These are phyloP conservation scores for Meredithiella fracta DNA, from an alignment of 2,329 filamentous ascomycete species.

Conservation along the genomic window DNA sequence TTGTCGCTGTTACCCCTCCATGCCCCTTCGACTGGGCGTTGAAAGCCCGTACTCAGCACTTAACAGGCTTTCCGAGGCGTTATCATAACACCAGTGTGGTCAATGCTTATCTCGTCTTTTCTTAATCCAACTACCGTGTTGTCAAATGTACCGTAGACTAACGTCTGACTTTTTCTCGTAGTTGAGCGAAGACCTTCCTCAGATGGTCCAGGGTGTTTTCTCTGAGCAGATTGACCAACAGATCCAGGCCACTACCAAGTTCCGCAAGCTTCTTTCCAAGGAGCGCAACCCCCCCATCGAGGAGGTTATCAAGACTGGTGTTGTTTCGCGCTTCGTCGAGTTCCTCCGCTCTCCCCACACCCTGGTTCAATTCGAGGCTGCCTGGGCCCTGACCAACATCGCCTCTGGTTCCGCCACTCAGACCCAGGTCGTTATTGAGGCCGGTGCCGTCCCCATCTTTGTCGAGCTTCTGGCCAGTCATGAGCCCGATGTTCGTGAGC, in stretches of 20 bases:
- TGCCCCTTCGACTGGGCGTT: neutral
- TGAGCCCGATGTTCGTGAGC: slow-evolving; percentile 93
- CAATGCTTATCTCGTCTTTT: slow-evolving; percentile 2
- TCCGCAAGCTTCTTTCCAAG: slow-evolving; percentile 94
- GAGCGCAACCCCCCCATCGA: slow-evolving; percentile 98
- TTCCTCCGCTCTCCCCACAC: slow-evolving; percentile 97
- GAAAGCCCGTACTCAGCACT: neutral
- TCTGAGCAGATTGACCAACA: slow-evolving; percentile 97
- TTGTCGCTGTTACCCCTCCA: slow-evolving; percentile 11
- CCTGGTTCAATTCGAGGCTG: slow-evolving; percentile 95
- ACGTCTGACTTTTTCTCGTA: slow-evolving; percentile 23
- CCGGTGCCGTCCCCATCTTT: slow-evolving; percentile 94
- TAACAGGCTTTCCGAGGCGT: neutral
- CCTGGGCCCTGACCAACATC: slow-evolving; percentile 98
- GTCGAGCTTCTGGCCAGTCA: slow-evolving; percentile 90
- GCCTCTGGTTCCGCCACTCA: slow-evolving; percentile 92
- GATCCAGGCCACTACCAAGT: slow-evolving; percentile 95
- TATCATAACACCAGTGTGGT: neutral
- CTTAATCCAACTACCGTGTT: neutral
- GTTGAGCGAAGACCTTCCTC: slow-evolving; percentile 93
- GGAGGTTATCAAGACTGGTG: slow-evolving; percentile 97
- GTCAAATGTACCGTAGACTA: neutral
- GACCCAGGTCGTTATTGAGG: slow-evolving; percentile 97
- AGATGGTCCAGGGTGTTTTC: slow-evolving; percentile 97
- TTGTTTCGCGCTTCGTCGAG: slow-evolving; percentile 93